Evolutionary conservation across 495 filamentous ascomycete species (phyloP), one percentile per base, ranked within the genome.

Genomic region (Staphylotrichum tortipilum): DNA sequence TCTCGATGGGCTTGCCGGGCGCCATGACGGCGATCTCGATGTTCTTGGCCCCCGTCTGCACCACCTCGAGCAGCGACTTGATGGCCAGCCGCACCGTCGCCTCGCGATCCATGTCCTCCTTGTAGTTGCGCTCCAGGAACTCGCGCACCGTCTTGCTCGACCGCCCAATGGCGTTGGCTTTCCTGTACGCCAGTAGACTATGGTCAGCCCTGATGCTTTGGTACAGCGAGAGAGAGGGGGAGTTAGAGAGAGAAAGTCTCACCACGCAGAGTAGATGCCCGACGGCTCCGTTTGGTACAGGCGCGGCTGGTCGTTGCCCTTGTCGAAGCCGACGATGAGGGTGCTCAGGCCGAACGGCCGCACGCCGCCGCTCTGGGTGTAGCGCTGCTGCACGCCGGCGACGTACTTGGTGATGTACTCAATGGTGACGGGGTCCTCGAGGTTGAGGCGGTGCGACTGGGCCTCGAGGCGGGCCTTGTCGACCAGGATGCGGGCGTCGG

Each of bases 381-480:
- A 98, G 64, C 88, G 79, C 75, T 98, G 92, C 74, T 98, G 92
- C 55, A 97, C 94, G 35, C 91, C 85, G 35, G 92, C 92, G 47
- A 97, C 84, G 66, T 96, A 94, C 73, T 97, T 97, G 48, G 92
- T 96, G 62, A 98, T 96, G 75, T 98, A 98, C 73, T 98, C 92
- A 65, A 98, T 94, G 33, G 84, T 89, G 49, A 94, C 88, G 47
- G 92, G 90, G 68, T 98, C 92, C 68, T 97, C 92, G 42, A 98
- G 89, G n/a, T 92, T 97, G 58, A 98, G 76, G 40, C 92, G 86
- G 74, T 98, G 92, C 45, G 87, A 94, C 73, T 98, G 92, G 47
- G 92, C 92, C 66, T 98, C 92, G 69, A 98, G 70, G 53, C 94
- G 82, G 31, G 92, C 94, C 73, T 94, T 95, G 78, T 98, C 92